Percentiles rank a stretch among this genome's conserved stretches.
These are phyloP conservation scores for Elymus sibiricus DNA, from an alignment of 176 grass and related monocot species.

Conservation along the genomic window DNA sequence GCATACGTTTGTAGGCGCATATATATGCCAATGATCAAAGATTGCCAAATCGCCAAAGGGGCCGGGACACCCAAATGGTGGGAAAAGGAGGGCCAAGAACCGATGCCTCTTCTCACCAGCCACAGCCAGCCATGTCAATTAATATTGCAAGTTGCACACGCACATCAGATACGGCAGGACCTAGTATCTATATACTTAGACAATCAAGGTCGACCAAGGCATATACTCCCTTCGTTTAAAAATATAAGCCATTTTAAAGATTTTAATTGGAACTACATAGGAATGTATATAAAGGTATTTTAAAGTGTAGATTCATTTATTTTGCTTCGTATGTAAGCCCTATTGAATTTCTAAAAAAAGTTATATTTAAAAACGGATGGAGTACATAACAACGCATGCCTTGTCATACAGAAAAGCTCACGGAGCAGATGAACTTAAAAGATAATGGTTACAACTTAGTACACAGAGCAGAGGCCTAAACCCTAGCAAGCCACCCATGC, in stretches of 20 bases:
- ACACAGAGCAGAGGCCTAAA: neutral
- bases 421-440: neutral
- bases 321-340: too few species aligned
- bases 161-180: neutral
- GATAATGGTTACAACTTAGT: neutral
- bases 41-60: slow-evolving; percentile 38
- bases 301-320: too few species aligned
- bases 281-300: too few species aligned
- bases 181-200: neutral
- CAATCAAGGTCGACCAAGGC: neutral
- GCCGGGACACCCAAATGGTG: neutral
- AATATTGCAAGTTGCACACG: neutral
- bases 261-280: too few species aligned
- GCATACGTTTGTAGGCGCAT: slow-evolving; percentile 2
- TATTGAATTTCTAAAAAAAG: too few species aligned
- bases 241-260: too few species aligned
- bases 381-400: neutral
- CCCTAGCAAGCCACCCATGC: neutral
- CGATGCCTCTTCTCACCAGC: slow-evolving; percentile 30
- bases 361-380: too few species aligned
- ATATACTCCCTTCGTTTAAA: neutral
- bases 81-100: slow-evolving; percentile 27
- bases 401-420: slow-evolving; percentile 17
- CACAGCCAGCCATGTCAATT: slow-evolving; percentile 26
- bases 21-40: slow-evolving; percentile 32